Conservation (phyloP, 108 stramenopile species). For the Cylindrotheca closterium region DNA sequence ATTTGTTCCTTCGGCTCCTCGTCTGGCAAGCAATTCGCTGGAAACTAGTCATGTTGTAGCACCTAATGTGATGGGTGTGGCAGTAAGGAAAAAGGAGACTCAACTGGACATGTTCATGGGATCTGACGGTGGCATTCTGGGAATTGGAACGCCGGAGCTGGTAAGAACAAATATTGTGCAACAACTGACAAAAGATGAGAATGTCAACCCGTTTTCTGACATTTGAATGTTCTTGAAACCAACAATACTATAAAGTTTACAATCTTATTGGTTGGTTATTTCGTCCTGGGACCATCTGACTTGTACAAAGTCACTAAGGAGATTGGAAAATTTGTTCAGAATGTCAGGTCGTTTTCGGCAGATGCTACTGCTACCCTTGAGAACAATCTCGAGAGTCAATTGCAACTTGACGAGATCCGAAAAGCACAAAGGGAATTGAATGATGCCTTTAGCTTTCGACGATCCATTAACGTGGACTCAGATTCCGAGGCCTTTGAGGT, state of each 20-base stretch:
- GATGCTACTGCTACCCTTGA: slow-evolving; percentile 75
- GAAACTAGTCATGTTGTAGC: background rate
- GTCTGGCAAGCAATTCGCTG: background rate
- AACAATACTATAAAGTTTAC: no score
- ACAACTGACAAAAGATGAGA: no score
- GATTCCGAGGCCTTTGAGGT: slow-evolving; percentile 46
- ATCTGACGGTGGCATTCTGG: slow-evolving; percentile 78
- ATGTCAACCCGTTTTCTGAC: no score
- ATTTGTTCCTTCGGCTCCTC: background rate
- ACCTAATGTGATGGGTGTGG: background rate
- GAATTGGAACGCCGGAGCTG: slow-evolving; percentile 83
- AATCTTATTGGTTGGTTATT: slow-evolving; percentile 85
- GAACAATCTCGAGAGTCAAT: slow-evolving; percentile 77
- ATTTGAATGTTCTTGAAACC: background rate
- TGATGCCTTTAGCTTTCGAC: slow-evolving; percentile 84
- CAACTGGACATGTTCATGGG: slow-evolving; percentile 70
- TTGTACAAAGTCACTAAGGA: slow-evolving; percentile 88
- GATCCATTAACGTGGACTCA: slow-evolving; percentile 83
- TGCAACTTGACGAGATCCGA: slow-evolving; percentile 81
- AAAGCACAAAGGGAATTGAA: slow-evolving; percentile 79
- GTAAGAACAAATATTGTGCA: slow-evolving; percentile 58
- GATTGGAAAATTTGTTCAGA: slow-evolving; percentile 85
- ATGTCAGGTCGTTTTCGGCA: slow-evolving; percentile 63
- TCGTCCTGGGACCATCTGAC: slow-evolving; percentile 84
- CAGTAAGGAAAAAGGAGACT: slow-evolving; percentile 8